These are phyloP conservation scores for Cyberlindnera americana DNA, from an alignment of 805 yeast species.

Conservation along the genomic window DNA sequence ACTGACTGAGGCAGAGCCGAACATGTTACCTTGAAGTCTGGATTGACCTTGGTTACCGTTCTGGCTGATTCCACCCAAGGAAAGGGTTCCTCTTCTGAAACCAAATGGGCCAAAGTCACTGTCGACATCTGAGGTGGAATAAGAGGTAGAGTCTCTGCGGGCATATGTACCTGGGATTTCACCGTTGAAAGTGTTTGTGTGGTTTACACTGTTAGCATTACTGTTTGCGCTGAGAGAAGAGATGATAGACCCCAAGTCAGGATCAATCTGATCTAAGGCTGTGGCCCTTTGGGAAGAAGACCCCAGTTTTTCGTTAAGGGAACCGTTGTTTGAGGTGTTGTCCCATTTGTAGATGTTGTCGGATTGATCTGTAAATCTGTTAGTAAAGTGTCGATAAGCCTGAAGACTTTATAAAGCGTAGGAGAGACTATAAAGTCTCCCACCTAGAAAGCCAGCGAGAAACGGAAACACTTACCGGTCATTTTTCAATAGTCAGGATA, in stretches of 20 bases:
- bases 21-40: conserved; percentile 35
- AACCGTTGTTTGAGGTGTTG: conserved; percentile 5
- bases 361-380: background rate
- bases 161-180: conserved; percentile 7
- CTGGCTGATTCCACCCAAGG: conserved; percentile 33
- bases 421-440: too few species aligned
- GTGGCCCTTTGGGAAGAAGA: conserved; percentile 13
- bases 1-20: conserved; percentile 61
- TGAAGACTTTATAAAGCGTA: too few species aligned
- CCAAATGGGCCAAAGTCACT: conserved; percentile 39
- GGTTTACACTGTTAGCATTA: conserved; percentile 14
- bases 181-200: conserved; percentile 5
- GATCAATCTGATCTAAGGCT: conserved; percentile 23
- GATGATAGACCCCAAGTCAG: conserved; percentile 29
- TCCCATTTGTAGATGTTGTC: conserved; percentile 13
- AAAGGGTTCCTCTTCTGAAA: conserved; percentile 44
- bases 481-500: background rate
- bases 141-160: conserved; percentile 37
- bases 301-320: conserved; percentile 11
- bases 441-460: background rate
- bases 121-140: conserved; percentile 37
- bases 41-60: conserved; percentile 21
- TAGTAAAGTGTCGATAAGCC: background rate
- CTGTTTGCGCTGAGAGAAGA: conserved; percentile 29
- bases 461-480: conserved; percentile 1